These are phyloP conservation scores for Candida easanensis DNA, from an alignment of 805 yeast genomes.

Conservation along the genomic window DNA sequence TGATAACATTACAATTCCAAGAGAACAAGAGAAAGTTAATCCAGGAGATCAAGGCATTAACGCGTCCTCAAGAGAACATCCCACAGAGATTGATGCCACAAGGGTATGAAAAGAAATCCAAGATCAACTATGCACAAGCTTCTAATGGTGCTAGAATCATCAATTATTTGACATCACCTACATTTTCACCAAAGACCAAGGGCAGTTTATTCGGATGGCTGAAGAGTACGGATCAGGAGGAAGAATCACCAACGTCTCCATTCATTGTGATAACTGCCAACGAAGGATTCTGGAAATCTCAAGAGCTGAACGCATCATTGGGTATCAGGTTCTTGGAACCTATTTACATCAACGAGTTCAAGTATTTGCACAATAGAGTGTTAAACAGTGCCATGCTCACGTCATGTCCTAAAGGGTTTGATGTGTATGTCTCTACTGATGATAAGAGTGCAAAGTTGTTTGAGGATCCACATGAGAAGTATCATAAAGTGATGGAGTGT, in stretches of 20 bases:
- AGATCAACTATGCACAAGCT: constrained; percentile 12
- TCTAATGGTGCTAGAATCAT: constrained; percentile 34
- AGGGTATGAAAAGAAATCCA: neutral
- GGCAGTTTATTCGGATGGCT: neutral
- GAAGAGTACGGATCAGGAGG: neutral
- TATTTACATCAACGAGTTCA: constrained; percentile 33
- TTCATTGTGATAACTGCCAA: constrained; percentile 23
- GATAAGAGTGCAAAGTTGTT: neutral
- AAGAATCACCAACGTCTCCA: constrained; percentile 16
- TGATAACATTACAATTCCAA: constrained; percentile 23
- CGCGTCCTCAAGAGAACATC: constrained; percentile 3
- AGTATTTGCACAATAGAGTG: constrained; percentile 36
- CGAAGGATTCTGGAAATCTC: constrained; percentile 27
- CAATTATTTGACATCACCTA: constrained; percentile 34
- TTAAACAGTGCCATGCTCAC: constrained; percentile 36
- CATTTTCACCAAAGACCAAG: constrained; percentile 26
- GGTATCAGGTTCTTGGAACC: constrained; percentile 39
- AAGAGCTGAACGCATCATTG: constrained; percentile 15
- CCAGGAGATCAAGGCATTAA: constrained; percentile 20
- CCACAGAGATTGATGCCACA: constrained; percentile 9
- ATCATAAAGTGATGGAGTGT: constrained; percentile 11
- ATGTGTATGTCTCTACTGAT: constrained; percentile 29
- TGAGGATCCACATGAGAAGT: no score
- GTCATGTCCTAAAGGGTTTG: constrained; percentile 36
- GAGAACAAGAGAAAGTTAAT: constrained; percentile 22